phyloP scores from a whole-genome alignment of 768 basidiomycete genomes.

The Xerocomellus amylosporus region DNA sequence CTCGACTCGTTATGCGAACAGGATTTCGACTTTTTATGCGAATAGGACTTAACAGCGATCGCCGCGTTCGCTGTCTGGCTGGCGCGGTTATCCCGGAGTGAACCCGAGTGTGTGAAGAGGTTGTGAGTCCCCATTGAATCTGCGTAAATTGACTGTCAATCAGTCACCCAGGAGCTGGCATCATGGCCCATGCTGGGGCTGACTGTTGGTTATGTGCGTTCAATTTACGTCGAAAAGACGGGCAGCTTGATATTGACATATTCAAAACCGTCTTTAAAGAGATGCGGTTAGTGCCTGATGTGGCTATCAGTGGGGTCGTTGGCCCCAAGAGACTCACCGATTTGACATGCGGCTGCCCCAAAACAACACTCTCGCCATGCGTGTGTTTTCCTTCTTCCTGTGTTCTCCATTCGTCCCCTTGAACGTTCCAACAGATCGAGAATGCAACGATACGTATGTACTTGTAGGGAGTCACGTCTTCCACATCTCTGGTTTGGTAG shows the following conservation, averaged over 20 bases:
- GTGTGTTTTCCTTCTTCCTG: conserved; percentile 1
- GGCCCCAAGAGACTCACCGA: not conserved
- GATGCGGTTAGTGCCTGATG: conserved; percentile 4
- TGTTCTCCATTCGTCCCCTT: conserved; percentile 12
- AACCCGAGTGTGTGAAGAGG: conserved; percentile 2
- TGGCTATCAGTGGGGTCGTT: not conserved
- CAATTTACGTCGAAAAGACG: conserved; percentile 21
- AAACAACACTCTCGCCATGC: conserved; percentile 11
- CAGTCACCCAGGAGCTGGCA: conserved; percentile 7
- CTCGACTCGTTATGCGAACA: not conserved
- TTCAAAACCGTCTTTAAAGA: conserved; percentile 3
- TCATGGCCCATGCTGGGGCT: not conserved
- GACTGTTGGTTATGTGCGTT: conserved; percentile 7
- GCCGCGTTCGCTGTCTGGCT: not conserved
- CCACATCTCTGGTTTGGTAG: conserved; percentile 3
- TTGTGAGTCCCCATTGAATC: not conserved
- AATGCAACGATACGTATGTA: not conserved
- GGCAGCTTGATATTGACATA: conserved; percentile 8
- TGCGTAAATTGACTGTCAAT: conserved; percentile 9
- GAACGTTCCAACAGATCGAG: conserved; percentile 24
- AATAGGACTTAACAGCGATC: not conserved
- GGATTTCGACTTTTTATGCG: not conserved
- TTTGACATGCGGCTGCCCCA: conserved; percentile 28
- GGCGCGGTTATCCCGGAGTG: not conserved
- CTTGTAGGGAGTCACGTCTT: not conserved